Conservation (phyloP, 768 basidiomycete genomes). For the Calocybe indica region DNA sequence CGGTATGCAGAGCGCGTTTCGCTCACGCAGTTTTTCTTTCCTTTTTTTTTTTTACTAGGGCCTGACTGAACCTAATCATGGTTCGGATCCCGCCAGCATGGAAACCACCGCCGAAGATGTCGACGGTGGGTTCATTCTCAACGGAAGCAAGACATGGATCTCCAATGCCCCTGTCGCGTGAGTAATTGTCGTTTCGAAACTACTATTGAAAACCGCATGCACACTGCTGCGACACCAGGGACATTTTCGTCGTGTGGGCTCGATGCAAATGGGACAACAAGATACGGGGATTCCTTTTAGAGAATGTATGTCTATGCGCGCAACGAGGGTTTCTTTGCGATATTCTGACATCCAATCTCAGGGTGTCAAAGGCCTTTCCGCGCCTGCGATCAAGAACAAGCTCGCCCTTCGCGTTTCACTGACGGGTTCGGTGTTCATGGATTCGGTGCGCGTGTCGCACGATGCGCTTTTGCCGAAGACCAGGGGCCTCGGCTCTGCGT, state of each 20-base stretch:
- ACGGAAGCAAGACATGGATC: conserved; percentile 98
- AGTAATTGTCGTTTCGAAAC: conserved; percentile 18
- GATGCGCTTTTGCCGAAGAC: conserved; percentile 75
- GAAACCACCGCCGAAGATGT: conserved; percentile 84
- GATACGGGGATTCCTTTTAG: conserved; percentile 84
- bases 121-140: conserved; percentile 80
- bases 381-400: conserved; percentile 91
- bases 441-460: conserved; percentile 72
- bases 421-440: conserved; percentile 90
- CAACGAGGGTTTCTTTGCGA: not conserved
- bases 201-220: not conserved
- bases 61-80: conserved; percentile 93
- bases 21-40: not conserved
- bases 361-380: conserved; percentile 77
- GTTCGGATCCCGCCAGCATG: conserved; percentile 98
- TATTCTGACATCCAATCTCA: conserved; percentile 20
- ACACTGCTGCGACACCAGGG: conserved; percentile 36
- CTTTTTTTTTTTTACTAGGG: conserved; percentile 44
- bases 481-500: conserved; percentile 76
- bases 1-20: not conserved
- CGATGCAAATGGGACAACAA: conserved; percentile 91
- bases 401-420: conserved; percentile 81
- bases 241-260: conserved; percentile 92
- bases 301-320: conserved; percentile 55
- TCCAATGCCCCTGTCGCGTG: conserved; percentile 89